Percentiles rank a stretch among this genome's conserved stretches.
Conservation (phyloP, 495 filamentous ascomycete genomes). For the Penicillium pancosmium region DNA sequence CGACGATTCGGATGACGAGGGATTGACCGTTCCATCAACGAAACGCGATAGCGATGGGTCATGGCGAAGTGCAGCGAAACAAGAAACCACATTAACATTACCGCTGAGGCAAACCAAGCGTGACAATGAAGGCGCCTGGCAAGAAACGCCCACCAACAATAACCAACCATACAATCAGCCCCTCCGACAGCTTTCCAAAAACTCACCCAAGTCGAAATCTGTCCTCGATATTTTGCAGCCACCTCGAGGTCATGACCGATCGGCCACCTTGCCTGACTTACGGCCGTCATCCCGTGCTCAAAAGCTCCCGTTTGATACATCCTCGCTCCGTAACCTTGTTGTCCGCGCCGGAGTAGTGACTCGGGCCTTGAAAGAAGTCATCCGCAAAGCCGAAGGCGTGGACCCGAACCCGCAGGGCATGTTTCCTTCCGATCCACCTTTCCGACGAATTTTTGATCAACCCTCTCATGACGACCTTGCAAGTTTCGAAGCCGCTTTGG, state of each 20-base stretch:
- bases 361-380: constrained; percentile 70
- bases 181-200: constrained; percentile 26
- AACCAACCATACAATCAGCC: constrained; percentile 14
- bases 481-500: constrained; percentile 34
- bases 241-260: constrained; percentile 56
- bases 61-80: constrained; percentile 26
- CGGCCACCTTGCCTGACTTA: constrained; percentile 39
- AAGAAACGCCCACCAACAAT: not conserved
- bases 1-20: constrained; percentile 65
- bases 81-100: constrained; percentile 1
- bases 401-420: constrained; percentile 57
- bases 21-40: constrained; percentile 30
- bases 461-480: constrained; percentile 38
- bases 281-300: constrained; percentile 54
- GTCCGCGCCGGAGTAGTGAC: constrained; percentile 78
- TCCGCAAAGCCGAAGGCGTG: constrained; percentile 77
- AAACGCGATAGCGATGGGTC: constrained; percentile 42
- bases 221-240: constrained; percentile 85
- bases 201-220: constrained; percentile 69
- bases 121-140: constrained; percentile 28
- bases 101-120: constrained; percentile 24
- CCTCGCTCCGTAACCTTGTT: constrained; percentile 83
- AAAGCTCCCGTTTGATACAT: constrained; percentile 91
- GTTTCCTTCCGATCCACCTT: constrained; percentile 41
- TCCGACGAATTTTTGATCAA: constrained; percentile 50